phyloP scores from a whole-genome alignment of 2,329 filamentous ascomycete species.

The Lanzia echinophila region DNA sequence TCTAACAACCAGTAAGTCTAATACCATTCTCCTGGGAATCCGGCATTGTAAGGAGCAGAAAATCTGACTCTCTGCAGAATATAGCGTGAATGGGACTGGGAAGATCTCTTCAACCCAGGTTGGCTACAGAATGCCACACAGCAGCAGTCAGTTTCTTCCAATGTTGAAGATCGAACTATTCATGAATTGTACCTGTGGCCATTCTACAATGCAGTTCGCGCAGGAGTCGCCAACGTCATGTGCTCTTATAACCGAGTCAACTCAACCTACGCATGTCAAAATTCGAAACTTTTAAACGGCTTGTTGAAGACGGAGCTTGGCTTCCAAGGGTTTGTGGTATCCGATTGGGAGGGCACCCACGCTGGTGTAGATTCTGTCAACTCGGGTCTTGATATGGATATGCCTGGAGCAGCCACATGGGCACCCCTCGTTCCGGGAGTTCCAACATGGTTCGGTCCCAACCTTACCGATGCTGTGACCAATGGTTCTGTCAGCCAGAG shows the following conservation, averaged over 20 bases:
- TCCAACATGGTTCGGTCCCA: slow-evolving; percentile 4
- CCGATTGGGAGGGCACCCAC: slow-evolving; percentile 60
- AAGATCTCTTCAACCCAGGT: not conserved
- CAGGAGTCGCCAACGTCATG: slow-evolving; percentile 70
- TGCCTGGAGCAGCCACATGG: slow-evolving; percentile 44
- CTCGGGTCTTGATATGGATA: slow-evolving; percentile 60
- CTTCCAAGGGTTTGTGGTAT: slow-evolving; percentile 52
- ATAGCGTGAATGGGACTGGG: slow-evolving; percentile 8
- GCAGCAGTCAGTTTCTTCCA: slow-evolving; percentile 55
- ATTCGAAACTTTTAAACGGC: slow-evolving; percentile 41
- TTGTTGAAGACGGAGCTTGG: slow-evolving; percentile 45
- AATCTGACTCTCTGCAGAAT: not conserved
- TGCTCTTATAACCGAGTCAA: slow-evolving; percentile 49
- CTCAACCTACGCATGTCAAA: slow-evolving; percentile 44
- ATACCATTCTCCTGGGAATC: too few relatives aligned
- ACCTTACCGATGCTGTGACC: slow-evolving; percentile 37
- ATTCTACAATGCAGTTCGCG: slow-evolving; percentile 71
- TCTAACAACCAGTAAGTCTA: slow-evolving; percentile 8
- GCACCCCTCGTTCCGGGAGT: slow-evolving; percentile 1
- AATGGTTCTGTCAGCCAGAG: slow-evolving; percentile 39
- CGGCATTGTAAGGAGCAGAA: not conserved
- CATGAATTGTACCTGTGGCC: slow-evolving; percentile 82
- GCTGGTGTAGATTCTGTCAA: slow-evolving; percentile 51
- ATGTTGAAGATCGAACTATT: slow-evolving; percentile 62
- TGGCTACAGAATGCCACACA: slow-evolving; percentile 5